Evolutionary conservation across 345 rosid species (phyloP).

Genomic region (Camelina laxa): DNA sequence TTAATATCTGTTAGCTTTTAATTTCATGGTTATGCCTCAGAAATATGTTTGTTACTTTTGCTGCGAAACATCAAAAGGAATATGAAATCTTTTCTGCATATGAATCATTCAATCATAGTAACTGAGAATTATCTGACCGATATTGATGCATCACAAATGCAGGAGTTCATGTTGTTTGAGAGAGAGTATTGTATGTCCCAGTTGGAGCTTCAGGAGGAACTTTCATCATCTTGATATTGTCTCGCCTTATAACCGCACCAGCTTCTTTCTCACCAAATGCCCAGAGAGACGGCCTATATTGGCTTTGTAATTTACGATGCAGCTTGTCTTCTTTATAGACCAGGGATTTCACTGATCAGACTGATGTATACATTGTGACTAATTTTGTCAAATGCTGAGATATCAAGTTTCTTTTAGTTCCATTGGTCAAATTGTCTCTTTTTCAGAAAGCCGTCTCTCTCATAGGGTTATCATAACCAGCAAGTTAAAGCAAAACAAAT

Average conservation of each 20-base stretch:
- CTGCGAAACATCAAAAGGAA: neutral
- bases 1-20: neutral
- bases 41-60: neutral
- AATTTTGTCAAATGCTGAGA: conserved; percentile 13
- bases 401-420: conserved; percentile 16
- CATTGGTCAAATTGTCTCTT: neutral
- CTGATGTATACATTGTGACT: conserved; percentile 24
- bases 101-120: neutral
- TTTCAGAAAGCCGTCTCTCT: neutral
- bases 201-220: conserved; percentile 74
- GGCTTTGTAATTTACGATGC: conserved; percentile 21
- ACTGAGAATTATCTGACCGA: conserved; percentile 24
- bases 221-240: conserved; percentile 42
- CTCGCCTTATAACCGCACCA: neutral
- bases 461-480: neutral
- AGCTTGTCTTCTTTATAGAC: conserved; percentile 2
- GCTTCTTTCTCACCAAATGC: conserved; percentile 10
- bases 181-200: conserved; percentile 76
- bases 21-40: neutral
- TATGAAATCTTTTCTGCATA: conserved; percentile 20
- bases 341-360: conserved; percentile 15
- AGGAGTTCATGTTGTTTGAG: conserved; percentile 90
- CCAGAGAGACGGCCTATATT: conserved; percentile 2
- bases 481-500: neutral
- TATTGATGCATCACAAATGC: conserved; percentile 37